phyloP scores from a whole-genome alignment of 306 rosid species.

The Carpinus fangiana region DNA sequence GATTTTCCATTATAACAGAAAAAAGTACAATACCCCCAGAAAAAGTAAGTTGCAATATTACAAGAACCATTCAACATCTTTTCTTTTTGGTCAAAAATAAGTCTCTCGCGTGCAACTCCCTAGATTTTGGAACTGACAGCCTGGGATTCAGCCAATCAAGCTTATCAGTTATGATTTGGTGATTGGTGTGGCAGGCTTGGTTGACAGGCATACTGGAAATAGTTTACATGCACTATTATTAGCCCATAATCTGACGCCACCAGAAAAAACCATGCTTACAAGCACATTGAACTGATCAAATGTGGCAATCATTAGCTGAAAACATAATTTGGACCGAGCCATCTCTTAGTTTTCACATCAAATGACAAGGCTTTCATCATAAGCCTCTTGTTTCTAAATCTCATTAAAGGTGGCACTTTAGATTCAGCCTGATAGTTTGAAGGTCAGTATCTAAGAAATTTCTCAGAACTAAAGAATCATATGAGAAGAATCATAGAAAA shows the following conservation, averaged over 20 bases:
- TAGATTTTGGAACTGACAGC: slow-evolving; percentile 1
- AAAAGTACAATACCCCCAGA: background rate
- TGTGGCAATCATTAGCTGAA: background rate
- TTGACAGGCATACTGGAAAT: slow-evolving; percentile 5
- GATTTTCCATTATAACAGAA: background rate
- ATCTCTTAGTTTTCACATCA: background rate
- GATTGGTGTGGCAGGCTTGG: background rate
- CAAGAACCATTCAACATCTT: background rate
- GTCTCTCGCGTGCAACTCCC: slow-evolving; percentile 15
- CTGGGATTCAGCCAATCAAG: background rate
- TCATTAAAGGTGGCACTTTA: background rate
- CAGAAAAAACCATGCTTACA: background rate
- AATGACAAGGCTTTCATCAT: slow-evolving; percentile 10
- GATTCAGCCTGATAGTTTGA: slow-evolving; percentile 15
- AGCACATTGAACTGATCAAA: background rate
- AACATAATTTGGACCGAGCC: background rate
- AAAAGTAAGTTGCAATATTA: background rate
- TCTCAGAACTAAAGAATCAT: slow-evolving; percentile 11
- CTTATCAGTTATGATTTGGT: background rate
- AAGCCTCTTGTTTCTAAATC: slow-evolving; percentile 19
- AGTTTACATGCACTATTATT: background rate
- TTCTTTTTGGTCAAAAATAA: background rate
- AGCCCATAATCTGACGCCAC: background rate
- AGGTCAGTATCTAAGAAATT: background rate
- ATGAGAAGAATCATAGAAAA: slow-evolving; percentile 2